These are phyloP conservation scores for Candida sanyaensis DNA, from an alignment of 1,139 yeast species.

Conservation along the genomic window DNA sequence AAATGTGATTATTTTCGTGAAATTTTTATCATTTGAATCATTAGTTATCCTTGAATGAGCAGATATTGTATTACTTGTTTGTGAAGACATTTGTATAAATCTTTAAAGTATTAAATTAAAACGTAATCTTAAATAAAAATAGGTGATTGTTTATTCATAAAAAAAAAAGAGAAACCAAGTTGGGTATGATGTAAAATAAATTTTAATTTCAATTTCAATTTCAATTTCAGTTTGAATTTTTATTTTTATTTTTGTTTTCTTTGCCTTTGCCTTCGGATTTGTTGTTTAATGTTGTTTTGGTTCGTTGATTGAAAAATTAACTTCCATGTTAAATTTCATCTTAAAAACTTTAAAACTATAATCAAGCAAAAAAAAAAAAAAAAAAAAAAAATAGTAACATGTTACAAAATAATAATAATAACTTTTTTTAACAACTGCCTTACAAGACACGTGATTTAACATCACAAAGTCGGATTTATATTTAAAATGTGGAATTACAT, in stretches of 20 bases:
- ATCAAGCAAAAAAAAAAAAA: not conserved
- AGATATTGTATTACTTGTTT: not conserved
- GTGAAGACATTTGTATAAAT: not conserved
- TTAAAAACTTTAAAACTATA: not conserved
- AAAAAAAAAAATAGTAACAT: too few relatives aligned
- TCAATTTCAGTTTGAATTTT: too few relatives aligned
- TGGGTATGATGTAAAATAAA: too few relatives aligned
- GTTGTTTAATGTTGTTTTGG: not conserved
- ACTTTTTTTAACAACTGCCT: not conserved
- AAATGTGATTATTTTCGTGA: conserved; percentile 7
- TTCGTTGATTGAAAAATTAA: conserved; percentile 2
- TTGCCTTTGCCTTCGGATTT: too few relatives aligned
- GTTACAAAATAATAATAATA: too few relatives aligned
- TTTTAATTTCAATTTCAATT: too few relatives aligned
- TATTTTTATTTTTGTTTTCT: too few relatives aligned
- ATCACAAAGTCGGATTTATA: not conserved
- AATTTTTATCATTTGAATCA: conserved; percentile 6
- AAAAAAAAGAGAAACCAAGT: too few relatives aligned
- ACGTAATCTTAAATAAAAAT: too few relatives aligned
- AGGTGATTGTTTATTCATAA: too few relatives aligned
- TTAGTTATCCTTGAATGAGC: not conserved
- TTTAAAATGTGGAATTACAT: not conserved
- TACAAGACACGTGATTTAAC: not conserved
- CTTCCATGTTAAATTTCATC: conserved; percentile 5
- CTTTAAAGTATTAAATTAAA: too few relatives aligned